Base-by-base conservation (phyloP, 2,329 filamentous ascomycete genomes). In the Teratosphaeria zuluensis region DNA sequence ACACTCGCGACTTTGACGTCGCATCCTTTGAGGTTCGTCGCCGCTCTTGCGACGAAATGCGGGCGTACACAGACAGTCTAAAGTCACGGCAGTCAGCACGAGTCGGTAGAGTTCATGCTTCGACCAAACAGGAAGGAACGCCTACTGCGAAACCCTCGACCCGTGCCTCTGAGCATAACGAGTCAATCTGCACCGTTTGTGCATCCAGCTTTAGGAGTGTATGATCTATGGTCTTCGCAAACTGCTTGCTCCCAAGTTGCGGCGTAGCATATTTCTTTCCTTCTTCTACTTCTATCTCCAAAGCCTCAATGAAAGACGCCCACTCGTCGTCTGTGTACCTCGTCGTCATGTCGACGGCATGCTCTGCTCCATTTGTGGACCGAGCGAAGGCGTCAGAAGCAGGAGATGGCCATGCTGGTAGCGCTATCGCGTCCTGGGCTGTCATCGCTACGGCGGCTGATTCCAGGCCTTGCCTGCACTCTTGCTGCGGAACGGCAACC, bases 31-130 rank as follows among this genome's bases (percentile, higher is more conserved):
- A 85, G 75, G 57, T 78, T 76, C 51, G 75, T 64, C 19, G 76
- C 75, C 54, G 80, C 80, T 58, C 75, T 77, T 28, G 74, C 63
- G n/a, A 85, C 81, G 68, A 77, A 77, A 38, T 76, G 73, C 1
- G 78, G 72, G 7, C 82, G 78, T 1, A 85, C 81, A 66, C 83
- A 85, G 58, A 85, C 83, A 9, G 81, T 77, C 75, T 68, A 62
- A 28, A 28, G 9, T 14, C 33, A 19, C 4, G 6, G 52, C 24
- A 28, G 11, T 42, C 35, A 42, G 35, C 35, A 42, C 55, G 52
- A 58, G 53, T 31, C 6, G 28, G 7, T 31, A 24, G 28, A 12
- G 31, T 57, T 4, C 21, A n/a, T 19, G 24, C 24, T 28, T 28
- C 21, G 59, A 16, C 9, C n/a, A 19, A 48, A 48, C 9, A 21